These are phyloP conservation scores for Theobroma grandiflorum DNA, from an alignment of 441 rosid species.

Conservation along the genomic window DNA sequence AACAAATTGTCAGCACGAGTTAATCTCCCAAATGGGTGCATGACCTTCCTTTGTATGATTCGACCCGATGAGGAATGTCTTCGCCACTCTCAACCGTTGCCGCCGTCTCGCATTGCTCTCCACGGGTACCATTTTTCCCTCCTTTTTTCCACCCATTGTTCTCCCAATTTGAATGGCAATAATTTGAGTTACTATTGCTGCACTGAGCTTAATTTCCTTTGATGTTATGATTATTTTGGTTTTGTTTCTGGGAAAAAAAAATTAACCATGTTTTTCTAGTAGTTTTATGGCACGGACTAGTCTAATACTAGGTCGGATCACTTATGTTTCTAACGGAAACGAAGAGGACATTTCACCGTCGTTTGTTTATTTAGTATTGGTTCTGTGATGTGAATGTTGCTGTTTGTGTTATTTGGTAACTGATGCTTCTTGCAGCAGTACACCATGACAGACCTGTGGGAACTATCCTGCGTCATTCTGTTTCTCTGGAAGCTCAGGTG, in stretches of 20 bases:
- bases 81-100: conserved; percentile 56
- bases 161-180: background rate
- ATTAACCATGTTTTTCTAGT: background rate
- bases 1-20: conserved; percentile 40
- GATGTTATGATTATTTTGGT: background rate
- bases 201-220: background rate
- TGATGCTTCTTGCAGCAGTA: conserved; percentile 45
- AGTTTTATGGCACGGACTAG: background rate
- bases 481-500: conserved; percentile 21
- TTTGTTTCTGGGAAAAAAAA: background rate
- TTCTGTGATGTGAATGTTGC: conserved; percentile 3
- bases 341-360: background rate
- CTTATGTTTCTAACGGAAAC: background rate
- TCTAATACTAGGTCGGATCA: background rate
- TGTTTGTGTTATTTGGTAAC: background rate
- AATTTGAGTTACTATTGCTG: background rate
- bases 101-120: conserved; percentile 53
- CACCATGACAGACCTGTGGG: conserved; percentile 32
- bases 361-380: background rate
- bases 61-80: conserved; percentile 72
- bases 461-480: conserved; percentile 31
- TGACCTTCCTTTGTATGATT: conserved; percentile 29
- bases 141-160: background rate
- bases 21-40: conserved; percentile 24
- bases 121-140: conserved; percentile 37